Conservation (phyloP, 129 eudicot species). For the Solidago caesia region DNA sequence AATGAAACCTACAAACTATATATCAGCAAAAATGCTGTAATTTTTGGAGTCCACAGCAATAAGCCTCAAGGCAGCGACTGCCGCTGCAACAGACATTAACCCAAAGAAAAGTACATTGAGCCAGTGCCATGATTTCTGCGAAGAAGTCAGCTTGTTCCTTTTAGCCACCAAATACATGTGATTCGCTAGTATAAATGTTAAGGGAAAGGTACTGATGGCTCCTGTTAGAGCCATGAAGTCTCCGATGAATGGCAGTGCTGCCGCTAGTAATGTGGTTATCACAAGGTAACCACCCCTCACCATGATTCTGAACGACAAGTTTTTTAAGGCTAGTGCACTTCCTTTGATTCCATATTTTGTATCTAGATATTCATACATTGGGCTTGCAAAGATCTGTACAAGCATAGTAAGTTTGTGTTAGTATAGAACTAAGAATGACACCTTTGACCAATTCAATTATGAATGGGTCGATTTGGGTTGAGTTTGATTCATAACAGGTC, state of each 20-base stretch:
- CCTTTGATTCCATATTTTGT: conserved; percentile 81
- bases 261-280: conserved; percentile 66
- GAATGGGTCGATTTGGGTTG: too few relatives aligned
- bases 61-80: conserved; percentile 81
- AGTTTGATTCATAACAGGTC: too few relatives aligned
- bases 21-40: conserved; percentile 82
- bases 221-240: conserved; percentile 97
- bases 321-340: conserved; percentile 55
- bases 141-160: conserved; percentile 43
- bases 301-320: conserved; percentile 58
- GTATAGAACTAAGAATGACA: too few relatives aligned
- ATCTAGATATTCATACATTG: conserved; percentile 92
- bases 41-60: conserved; percentile 66
- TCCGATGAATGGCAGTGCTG: conserved; percentile 83
- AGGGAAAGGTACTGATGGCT: conserved; percentile 88
- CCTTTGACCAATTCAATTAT: too few relatives aligned
- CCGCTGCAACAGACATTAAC: conserved; percentile 62
- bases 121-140: conserved; percentile 86
- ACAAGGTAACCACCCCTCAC: conserved; percentile 82
- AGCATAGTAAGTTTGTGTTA: not conserved
- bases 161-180: conserved; percentile 94
- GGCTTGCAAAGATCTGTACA: conserved; percentile 86
- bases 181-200: conserved; percentile 92
- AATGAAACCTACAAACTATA: conserved; percentile 38
- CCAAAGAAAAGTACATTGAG: conserved; percentile 65